phyloP scores from a whole-genome alignment of 257 asterid species.

The Nicotiana attenuata region DNA sequence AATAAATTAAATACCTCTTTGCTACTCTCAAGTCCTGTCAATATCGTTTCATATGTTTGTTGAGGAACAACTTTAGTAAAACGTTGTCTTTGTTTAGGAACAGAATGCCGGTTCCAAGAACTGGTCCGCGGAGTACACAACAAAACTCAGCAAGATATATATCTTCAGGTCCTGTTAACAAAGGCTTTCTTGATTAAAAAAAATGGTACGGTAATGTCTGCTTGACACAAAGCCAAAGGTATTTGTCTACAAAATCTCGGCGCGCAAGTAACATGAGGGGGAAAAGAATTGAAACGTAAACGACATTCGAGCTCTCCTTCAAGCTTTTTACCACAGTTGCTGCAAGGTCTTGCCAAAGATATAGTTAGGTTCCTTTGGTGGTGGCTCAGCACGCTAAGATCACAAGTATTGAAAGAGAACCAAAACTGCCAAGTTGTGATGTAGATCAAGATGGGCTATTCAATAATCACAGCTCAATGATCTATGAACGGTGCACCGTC shows the following conservation, averaged over 20 bases:
- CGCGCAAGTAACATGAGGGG: background rate
- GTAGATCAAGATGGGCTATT: background rate
- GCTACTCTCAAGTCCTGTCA: too few species aligned
- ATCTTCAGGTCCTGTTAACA: background rate
- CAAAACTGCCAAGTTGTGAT: background rate
- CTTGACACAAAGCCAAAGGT: background rate
- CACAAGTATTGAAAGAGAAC: background rate
- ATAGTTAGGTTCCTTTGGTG: background rate
- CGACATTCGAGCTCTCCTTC: background rate
- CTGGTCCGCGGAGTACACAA: background rate
- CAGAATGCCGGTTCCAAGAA: too few species aligned
- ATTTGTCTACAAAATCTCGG: background rate
- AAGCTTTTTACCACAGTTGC: background rate
- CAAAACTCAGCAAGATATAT: background rate
- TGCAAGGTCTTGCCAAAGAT: background rate
- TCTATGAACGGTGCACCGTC: background rate
- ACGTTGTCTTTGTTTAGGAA: too few species aligned
- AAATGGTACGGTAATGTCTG: background rate
- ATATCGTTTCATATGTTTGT: too few species aligned
- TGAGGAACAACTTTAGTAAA: too few species aligned
- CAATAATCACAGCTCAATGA: background rate
- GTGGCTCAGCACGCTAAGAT: background rate
- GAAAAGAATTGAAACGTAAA: background rate
- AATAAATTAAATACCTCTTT: too few species aligned
- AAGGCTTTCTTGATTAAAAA: background rate